These are phyloP conservation scores for Nitzschia palea DNA, from an alignment of 108 stramenopile genomes.

Conservation along the genomic window DNA sequence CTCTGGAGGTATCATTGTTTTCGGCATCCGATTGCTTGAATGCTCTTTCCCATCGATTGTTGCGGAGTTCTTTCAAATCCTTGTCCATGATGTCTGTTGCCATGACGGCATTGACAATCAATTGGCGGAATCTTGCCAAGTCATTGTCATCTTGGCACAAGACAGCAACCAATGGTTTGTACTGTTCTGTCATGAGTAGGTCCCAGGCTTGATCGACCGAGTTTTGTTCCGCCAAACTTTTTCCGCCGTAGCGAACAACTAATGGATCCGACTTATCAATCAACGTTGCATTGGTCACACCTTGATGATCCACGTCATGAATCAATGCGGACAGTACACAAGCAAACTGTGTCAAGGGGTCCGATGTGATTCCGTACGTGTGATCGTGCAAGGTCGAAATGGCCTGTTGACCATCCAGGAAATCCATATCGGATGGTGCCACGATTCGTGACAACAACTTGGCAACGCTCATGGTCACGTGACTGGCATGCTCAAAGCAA, in stretches of 20 bases:
- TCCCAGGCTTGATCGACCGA: conserved; percentile 6
- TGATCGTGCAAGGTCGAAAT: neutral
- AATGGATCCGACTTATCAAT: neutral
- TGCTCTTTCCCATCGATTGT: neutral
- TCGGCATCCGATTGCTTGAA: neutral
- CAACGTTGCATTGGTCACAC: neutral
- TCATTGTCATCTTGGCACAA: neutral
- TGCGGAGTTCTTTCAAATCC: neutral
- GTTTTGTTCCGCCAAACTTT: neutral
- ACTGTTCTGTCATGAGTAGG: neutral
- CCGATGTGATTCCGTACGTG: conserved; percentile 7
- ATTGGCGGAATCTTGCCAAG: neutral
- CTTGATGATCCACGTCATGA: conserved; percentile 9
- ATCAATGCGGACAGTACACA: conserved; percentile 6
- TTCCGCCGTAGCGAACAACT: neutral
- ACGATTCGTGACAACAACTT: conserved; percentile 12
- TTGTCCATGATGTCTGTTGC: neutral
- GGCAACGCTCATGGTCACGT: conserved; percentile 11
- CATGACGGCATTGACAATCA: neutral
- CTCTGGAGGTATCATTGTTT: conserved; percentile 4
- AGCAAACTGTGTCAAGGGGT: conserved; percentile 1
- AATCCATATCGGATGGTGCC: conserved; percentile 6
- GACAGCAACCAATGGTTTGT: neutral
- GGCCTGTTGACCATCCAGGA: neutral
- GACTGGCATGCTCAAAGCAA: conserved; percentile 13